Evolutionary conservation across 1,284 basidiomycete genomes (phyloP).

Genomic region (Xerocomus nothofagi): DNA sequence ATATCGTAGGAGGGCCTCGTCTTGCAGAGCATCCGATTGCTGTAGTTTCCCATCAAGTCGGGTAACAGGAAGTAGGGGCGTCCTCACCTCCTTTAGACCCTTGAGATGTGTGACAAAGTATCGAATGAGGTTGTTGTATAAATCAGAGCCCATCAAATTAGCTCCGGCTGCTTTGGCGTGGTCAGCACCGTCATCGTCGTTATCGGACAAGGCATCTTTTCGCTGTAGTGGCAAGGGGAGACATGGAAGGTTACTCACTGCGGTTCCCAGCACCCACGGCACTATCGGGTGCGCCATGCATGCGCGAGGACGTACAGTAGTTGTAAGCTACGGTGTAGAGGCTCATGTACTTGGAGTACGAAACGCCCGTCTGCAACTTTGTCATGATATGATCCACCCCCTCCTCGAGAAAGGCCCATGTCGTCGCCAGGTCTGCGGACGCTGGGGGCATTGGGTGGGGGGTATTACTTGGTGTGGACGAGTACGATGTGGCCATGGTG

Average conservation of each 20-base stretch:
- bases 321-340: conserved; percentile 96
- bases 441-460: conserved; percentile 55
- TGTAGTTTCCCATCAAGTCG: conserved; percentile 34
- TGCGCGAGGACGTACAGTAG: conserved; percentile 91
- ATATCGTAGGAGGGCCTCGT: conserved; percentile 87
- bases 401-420: conserved; percentile 86
- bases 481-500: conserved; percentile 33
- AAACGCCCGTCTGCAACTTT: conserved; percentile 83
- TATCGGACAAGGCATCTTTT: conserved; percentile 24
- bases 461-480: conserved; percentile 9
- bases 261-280: conserved; percentile 51
- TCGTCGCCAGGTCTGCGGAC: conserved; percentile 75
- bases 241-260: conserved; percentile 45
- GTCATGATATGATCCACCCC: conserved; percentile 96
- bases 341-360: conserved; percentile 90
- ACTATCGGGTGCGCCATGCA: conserved; percentile 61
- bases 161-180: conserved; percentile 67
- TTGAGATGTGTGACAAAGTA: conserved; percentile 85
- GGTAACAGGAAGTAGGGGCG: conserved; percentile 1
- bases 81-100: conserved; percentile 60
- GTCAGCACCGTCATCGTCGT: conserved; percentile 21
- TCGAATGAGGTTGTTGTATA: conserved; percentile 86
- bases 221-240: conserved; percentile 6
- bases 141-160: conserved; percentile 92
- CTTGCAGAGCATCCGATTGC: conserved; percentile 80